Evolutionary conservation across 306 rosid species (phyloP).

Genomic region (Gastrolobium villosum): DNA sequence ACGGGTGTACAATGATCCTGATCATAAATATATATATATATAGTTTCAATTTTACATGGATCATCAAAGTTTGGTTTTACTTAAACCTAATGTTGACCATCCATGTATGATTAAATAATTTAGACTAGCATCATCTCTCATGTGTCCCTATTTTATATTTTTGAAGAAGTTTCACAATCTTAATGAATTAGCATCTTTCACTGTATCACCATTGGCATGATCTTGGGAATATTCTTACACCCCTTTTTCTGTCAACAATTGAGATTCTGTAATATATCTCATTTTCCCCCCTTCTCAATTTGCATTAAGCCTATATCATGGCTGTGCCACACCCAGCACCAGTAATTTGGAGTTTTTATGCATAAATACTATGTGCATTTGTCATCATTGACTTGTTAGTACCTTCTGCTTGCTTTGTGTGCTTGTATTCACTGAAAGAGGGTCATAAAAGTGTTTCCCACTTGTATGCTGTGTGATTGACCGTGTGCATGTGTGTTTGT

Average conservation of each 20-base stretch:
- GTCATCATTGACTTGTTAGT: constrained; percentile 29
- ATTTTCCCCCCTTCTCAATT: neutral
- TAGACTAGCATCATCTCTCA: no score
- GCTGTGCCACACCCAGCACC: neutral
- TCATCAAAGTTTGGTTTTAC: no score
- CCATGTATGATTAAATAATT: no score
- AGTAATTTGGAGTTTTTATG: neutral
- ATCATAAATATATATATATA: no score
- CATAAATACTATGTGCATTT: constrained; percentile 13
- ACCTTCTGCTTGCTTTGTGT: constrained; percentile 46
- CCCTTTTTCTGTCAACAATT: neutral
- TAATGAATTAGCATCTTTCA: constrained; percentile 29
- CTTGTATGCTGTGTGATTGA: constrained; percentile 84
- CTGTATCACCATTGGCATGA: neutral
- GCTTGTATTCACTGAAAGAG: constrained; percentile 50
- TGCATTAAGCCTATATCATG: neutral
- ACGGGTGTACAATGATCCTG: no score
- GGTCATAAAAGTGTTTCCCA: constrained; percentile 50
- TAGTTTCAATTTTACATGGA: no score
- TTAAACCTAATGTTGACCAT: no score
- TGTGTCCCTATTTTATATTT: neutral
- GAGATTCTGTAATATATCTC: neutral
- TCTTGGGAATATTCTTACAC: constrained; percentile 13
- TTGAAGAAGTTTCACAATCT: neutral
- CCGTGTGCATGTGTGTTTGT: constrained; percentile 81